phyloP scores from a whole-genome alignment of 148 eudicot species.

The Rhododendron ferrugineum region DNA sequence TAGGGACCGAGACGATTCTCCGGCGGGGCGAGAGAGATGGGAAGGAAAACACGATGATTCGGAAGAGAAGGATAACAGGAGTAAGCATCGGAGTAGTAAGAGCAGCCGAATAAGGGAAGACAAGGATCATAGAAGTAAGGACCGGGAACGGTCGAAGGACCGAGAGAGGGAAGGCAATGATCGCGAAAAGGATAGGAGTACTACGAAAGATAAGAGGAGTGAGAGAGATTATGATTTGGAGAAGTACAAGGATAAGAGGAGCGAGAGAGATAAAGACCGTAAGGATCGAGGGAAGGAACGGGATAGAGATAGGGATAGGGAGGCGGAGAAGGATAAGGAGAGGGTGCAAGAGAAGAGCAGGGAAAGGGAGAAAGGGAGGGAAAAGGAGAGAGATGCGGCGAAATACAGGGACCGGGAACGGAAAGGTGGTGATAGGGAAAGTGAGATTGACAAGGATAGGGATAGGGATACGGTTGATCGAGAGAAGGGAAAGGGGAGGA shows the following conservation, averaged over 20 bases:
- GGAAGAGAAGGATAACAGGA: conserved; percentile 44
- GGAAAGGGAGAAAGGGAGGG: conserved; percentile 51
- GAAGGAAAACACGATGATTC: conserved; percentile 35
- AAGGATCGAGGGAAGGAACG: conserved; percentile 41
- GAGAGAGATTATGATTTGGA: conserved; percentile 29
- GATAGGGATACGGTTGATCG: conserved; percentile 19
- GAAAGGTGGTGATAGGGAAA: conserved; percentile 52
- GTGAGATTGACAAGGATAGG: conserved; percentile 34
- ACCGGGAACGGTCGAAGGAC: conserved; percentile 55
- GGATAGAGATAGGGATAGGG: conserved; percentile 37
- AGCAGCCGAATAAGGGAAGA: conserved; percentile 61
- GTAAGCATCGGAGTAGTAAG: conserved; percentile 54
- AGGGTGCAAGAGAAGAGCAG: conserved; percentile 48
- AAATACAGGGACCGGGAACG: conserved; percentile 42
- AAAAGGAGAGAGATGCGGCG: conserved; percentile 31
- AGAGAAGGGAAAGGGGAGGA: conserved; percentile 55
- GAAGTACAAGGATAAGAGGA: conserved; percentile 29
- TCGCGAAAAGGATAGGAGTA: conserved; percentile 28
- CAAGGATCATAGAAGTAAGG: conserved; percentile 58
- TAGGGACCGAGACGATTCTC: conserved; percentile 42
- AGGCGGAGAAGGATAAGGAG: conserved; percentile 45
- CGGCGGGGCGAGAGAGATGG: conserved; percentile 31
- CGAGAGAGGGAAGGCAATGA: conserved; percentile 46
- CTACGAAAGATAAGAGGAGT: conserved; percentile 20
- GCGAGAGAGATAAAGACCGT: conserved; percentile 36